Percentiles rank a stretch among this genome's conserved stretches.
phyloP scores from a whole-genome alignment of 768 basidiomycete species.

The Termitomyces eurrhizus region DNA sequence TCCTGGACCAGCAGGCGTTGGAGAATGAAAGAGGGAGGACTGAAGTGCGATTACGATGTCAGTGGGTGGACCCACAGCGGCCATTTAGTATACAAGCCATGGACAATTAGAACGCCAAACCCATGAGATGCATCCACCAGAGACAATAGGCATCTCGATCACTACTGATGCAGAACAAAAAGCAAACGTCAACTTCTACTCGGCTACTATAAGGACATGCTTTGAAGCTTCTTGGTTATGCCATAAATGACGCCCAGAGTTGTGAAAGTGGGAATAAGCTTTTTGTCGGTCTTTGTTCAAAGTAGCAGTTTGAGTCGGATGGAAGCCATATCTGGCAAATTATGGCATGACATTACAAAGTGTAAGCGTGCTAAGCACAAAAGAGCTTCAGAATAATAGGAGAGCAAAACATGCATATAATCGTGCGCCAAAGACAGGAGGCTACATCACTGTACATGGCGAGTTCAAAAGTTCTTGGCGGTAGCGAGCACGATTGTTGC shows the following conservation, averaged over 20 bases:
- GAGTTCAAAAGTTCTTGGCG: background rate
- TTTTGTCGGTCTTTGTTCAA: background rate
- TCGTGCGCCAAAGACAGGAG: background rate
- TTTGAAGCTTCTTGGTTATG: background rate
- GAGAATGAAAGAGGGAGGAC: background rate
- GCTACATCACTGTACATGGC: background rate
- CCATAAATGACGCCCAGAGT: background rate
- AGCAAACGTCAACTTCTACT: background rate
- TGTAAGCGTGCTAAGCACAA: background rate
- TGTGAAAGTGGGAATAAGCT: no score
- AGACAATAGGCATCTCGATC: conserved; percentile 1
- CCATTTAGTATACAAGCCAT: background rate
- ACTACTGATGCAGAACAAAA: background rate
- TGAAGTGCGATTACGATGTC: background rate
- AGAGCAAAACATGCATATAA: background rate
- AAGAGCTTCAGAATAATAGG: no score
- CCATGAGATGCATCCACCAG: background rate
- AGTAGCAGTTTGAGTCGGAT: background rate
- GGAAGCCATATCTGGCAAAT: background rate
- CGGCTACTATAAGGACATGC: no score
- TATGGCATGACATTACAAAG: background rate
- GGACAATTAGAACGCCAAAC: background rate
- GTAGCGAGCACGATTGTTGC: background rate
- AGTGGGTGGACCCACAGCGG: background rate
- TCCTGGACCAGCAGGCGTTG: conserved; percentile 2